Evolutionary conservation across 75 land plant species (phyloP), one percentile per base, ranked within the genome.

Genomic region (Sequoia sempervirens): DNA sequence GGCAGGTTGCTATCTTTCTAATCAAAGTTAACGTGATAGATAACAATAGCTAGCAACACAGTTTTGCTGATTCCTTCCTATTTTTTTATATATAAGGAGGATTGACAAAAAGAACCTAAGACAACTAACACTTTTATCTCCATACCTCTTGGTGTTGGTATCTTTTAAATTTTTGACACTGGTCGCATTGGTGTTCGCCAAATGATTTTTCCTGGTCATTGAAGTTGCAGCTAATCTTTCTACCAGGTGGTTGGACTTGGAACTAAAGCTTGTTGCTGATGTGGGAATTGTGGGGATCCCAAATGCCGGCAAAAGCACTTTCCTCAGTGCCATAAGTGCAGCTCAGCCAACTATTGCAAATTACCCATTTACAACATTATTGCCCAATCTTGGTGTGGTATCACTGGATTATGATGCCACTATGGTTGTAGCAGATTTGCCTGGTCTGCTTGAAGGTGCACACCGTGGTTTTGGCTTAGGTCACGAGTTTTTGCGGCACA

Each of bases 301-400:
- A 85, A 97, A 97, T 92, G 99, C 99, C 61, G 99, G 99, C 61
- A 97, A 97, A 83, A 97, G 99, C 87, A 97, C 99, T 13, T 90
- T 97, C 37, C 88, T 97, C 75, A 94, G 96, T 90, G 99, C 90
- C 26, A 88, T 97, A 61, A 93, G 96, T 87, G 98, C 98, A 86
- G 99, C 99, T 69, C 93, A 92, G 61, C 99, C 99, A 81, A 80
- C 83, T 36, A 93, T 97, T 83, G 99, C 97, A 68, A 92, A 91
- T 83, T 97, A 97, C 83, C 99, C 99, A 26, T 97, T 97, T 79
- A 97, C 99, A 58, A 97, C 99, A 20, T 84, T 96, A 66, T 91
- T 97, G 46, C 99, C 99, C 47, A 97, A 97, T 84, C 79, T 97
- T 40, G 99, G 99, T 83, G 99, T 97, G 10, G 99, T 97, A 26